These are phyloP conservation scores for Russula dissimulans DNA, from an alignment of 768 basidiomycete genomes.

Conservation along the genomic window DNA sequence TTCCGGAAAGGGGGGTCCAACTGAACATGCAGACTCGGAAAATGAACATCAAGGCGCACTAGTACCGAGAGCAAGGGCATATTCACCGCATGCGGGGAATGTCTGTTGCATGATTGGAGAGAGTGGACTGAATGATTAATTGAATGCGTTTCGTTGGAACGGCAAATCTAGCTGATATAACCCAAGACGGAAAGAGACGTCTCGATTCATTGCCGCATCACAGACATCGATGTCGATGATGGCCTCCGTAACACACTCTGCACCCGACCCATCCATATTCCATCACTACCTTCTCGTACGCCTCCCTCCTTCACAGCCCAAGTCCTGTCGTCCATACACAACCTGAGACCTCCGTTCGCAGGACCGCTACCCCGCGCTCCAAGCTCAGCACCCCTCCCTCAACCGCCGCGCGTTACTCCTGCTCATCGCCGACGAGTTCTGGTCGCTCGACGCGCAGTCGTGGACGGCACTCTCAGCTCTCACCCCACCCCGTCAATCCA, in stretches of 20 bases:
- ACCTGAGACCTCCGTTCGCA: background rate
- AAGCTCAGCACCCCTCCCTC: background rate
- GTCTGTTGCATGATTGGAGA: background rate
- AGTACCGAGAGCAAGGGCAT: background rate
- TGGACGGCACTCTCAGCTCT: background rate
- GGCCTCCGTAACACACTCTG: background rate
- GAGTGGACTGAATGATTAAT: background rate
- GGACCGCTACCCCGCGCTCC: slow-evolving; percentile 7
- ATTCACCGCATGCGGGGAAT: background rate
- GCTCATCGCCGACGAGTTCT: slow-evolving; percentile 8
- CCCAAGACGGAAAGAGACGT: too few species aligned
- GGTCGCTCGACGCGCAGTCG: slow-evolving; percentile 7
- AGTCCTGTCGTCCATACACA: background rate
- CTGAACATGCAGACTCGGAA: background rate
- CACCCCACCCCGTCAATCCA: too few species aligned
- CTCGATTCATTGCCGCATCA: too few species aligned
- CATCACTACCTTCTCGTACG: slow-evolving; percentile 6
- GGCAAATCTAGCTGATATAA: too few species aligned
- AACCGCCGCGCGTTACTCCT: background rate
- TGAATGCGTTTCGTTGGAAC: too few species aligned
- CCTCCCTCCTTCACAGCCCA: background rate
- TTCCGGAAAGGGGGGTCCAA: too few species aligned
- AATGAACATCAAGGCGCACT: background rate
- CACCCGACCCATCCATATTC: background rate
- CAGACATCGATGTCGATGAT: too few species aligned